phyloP scores from a whole-genome alignment of 495 filamentous ascomycete species.

The Thozetella sp. region DNA sequence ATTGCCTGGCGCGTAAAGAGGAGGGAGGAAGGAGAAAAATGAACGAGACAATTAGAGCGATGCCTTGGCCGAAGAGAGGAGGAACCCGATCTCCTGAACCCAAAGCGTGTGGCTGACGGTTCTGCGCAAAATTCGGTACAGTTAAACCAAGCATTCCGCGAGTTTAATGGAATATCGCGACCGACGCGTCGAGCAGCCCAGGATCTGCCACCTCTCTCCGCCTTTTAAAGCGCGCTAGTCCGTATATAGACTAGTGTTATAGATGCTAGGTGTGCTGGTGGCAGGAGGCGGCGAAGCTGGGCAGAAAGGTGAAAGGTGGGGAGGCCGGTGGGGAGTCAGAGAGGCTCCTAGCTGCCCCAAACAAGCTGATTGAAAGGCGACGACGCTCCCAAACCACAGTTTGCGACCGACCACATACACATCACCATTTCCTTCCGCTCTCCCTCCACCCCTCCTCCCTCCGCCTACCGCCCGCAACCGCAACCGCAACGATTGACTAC shows the following conservation, averaged over 20 bases:
- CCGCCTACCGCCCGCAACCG: neutral
- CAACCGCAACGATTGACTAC: too few relatives aligned
- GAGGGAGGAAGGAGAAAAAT: too few relatives aligned
- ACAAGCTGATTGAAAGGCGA: neutral
- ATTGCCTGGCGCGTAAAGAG: neutral
- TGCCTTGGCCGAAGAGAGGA: too few relatives aligned
- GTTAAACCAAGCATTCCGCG: conserved; percentile 1
- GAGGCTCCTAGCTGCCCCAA: neutral
- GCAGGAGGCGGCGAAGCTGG: neutral
- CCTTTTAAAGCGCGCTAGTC: conserved; percentile 1
- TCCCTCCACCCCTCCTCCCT: neutral
- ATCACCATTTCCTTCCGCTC: neutral
- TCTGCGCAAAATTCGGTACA: too few relatives aligned
- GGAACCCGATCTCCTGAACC: too few relatives aligned
- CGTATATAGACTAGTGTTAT: neutral
- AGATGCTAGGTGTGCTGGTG: neutral
- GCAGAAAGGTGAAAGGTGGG: neutral
- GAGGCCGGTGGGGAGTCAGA: neutral
- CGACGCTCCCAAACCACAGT: neutral
- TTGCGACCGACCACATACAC: too few relatives aligned
- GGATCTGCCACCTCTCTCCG: neutral
- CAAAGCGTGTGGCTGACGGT: too few relatives aligned
- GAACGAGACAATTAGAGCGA: too few relatives aligned
- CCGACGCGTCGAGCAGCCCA: neutral
- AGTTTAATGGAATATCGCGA: conserved; percentile 2